phyloP scores from a whole-genome alignment of 2,329 filamentous ascomycete species.

The Fusarium domesticum region DNA sequence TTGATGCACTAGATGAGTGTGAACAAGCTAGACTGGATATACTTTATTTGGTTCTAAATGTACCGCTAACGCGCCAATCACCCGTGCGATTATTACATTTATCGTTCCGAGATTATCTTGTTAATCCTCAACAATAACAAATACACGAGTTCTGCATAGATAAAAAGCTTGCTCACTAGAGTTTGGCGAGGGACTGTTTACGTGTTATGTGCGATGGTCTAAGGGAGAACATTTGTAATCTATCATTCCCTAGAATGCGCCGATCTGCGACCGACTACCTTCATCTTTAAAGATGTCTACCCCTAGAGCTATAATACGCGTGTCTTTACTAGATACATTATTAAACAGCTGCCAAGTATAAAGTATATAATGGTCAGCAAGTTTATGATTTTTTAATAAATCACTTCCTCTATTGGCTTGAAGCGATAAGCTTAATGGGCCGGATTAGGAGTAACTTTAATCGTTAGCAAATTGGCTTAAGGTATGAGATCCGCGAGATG shows the following conservation, averaged over 20 bases:
- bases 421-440: slow-evolving; percentile 36
- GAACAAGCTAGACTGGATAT: slow-evolving; percentile 7
- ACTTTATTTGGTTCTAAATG: slow-evolving; percentile 2
- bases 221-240: slow-evolving; percentile 3
- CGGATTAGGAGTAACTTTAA: no score
- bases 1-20: slow-evolving; percentile 36
- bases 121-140: slow-evolving; percentile 26
- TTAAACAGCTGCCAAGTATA: slow-evolving; percentile 24
- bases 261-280: slow-evolving; percentile 1
- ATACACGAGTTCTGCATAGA: slow-evolving; percentile 38
- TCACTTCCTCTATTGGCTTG: slow-evolving; percentile 43
- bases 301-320: slow-evolving; percentile 38
- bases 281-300: slow-evolving; percentile 16
- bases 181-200: slow-evolving; percentile 24
- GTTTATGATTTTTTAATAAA: slow-evolving; percentile 35
- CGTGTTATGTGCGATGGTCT: slow-evolving; percentile 1
- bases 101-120: slow-evolving; percentile 40
- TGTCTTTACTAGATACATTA: slow-evolving; percentile 40
- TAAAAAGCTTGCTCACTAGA: slow-evolving; percentile 31
- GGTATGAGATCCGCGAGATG: no score
- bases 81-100: slow-evolving; percentile 30
- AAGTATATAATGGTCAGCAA: slow-evolving; percentile 28
- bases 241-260: background rate
- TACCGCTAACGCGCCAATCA: background rate
- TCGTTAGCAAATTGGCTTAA: no score